phyloP scores from a whole-genome alignment of 2,329 filamentous ascomycete species.

The Drechmeria coniospora region DNA sequence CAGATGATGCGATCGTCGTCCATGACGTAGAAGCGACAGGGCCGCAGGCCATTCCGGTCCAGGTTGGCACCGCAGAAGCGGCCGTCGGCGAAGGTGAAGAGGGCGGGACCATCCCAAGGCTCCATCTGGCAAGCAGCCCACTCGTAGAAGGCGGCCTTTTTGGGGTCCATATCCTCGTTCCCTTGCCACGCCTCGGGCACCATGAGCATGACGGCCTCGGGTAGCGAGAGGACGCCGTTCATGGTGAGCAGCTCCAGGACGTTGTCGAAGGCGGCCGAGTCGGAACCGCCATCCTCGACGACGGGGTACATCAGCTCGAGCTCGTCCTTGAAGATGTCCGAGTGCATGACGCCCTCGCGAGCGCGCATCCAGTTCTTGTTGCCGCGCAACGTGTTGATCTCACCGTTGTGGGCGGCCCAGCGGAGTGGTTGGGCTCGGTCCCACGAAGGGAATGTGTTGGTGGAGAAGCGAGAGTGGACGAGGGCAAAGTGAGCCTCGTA shows the following conservation, averaged over 20 bases:
- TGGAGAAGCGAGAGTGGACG: conserved; percentile 94
- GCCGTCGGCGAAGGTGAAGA: conserved; percentile 94
- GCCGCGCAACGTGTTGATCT: conserved; percentile 92
- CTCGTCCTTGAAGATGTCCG: conserved; percentile 81
- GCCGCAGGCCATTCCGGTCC: conserved; percentile 85
- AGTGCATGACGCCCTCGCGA: conserved; percentile 87
- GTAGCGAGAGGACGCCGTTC: conserved; percentile 87
- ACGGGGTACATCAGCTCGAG: conserved; percentile 84
- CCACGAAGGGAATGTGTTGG: conserved; percentile 97
- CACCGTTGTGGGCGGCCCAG: conserved; percentile 97
- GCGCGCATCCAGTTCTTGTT: conserved; percentile 99
- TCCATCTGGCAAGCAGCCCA: conserved; percentile 99
- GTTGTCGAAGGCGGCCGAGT: conserved; percentile 95
- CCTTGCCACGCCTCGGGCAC: conserved; percentile 97
- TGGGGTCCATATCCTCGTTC: conserved; percentile 79
- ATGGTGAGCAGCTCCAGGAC: conserved; percentile 87
- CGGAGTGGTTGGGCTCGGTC: conserved; percentile 89
- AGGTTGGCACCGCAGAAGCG: conserved; percentile 95
- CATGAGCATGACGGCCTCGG: conserved; percentile 97
- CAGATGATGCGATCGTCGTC: conserved; percentile 96
- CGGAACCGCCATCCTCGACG: conserved; percentile 90
- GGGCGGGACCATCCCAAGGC: conserved; percentile 90
- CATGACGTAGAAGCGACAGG: conserved; percentile 93
- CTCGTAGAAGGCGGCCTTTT: conserved; percentile 94
- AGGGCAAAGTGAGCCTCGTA: conserved; percentile 95